phyloP scores from a whole-genome alignment of 768 basidiomycete species.

The Lactarius quietus region DNA sequence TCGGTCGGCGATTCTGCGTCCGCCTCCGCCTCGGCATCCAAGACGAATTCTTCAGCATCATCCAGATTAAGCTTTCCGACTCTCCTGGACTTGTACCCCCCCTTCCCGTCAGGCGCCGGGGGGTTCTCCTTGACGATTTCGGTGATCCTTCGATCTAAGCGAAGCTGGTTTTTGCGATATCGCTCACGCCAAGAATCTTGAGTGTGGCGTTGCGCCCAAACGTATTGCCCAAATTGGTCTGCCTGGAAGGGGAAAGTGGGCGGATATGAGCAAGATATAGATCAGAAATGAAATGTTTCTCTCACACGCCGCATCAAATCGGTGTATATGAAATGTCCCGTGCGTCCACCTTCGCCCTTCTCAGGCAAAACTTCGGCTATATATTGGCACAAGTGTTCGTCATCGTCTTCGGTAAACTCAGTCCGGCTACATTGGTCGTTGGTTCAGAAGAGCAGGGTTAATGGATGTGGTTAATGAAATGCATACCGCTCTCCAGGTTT shows the following conservation, averaged over 20 bases:
- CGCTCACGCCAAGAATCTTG: slow-evolving; percentile 28
- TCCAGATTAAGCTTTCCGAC: neutral
- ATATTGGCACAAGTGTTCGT: slow-evolving; percentile 16
- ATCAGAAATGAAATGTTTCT: neutral
- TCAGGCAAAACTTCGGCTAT: slow-evolving; percentile 21
- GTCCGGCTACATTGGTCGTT: neutral
- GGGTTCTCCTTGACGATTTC: slow-evolving; percentile 19
- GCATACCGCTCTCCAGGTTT: slow-evolving; percentile 11
- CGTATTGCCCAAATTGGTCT: slow-evolving; percentile 13
- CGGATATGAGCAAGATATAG: neutral
- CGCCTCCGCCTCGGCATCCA: neutral
- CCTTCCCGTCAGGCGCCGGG: slow-evolving; percentile 20
- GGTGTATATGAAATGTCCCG: slow-evolving; percentile 17
- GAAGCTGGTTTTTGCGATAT: slow-evolving; percentile 26
- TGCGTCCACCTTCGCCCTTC: slow-evolving; percentile 16
- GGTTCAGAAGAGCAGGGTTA: neutral
- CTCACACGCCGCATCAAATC: slow-evolving; percentile 23
- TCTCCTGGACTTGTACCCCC: slow-evolving; percentile 15
- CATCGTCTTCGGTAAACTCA: slow-evolving; percentile 21
- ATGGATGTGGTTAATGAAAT: neutral
- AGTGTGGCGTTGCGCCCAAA: slow-evolving; percentile 26
- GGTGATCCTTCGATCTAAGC: slow-evolving; percentile 24
- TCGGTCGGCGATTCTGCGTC: slow-evolving; percentile 6
- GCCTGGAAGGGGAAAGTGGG: neutral
- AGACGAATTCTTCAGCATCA: neutral